A percentile compares a stretch with the other conserved stretches of the same genome.
phyloP scores from a whole-genome alignment of 176 grass and related monocot genomes.

The Canna indica region DNA sequence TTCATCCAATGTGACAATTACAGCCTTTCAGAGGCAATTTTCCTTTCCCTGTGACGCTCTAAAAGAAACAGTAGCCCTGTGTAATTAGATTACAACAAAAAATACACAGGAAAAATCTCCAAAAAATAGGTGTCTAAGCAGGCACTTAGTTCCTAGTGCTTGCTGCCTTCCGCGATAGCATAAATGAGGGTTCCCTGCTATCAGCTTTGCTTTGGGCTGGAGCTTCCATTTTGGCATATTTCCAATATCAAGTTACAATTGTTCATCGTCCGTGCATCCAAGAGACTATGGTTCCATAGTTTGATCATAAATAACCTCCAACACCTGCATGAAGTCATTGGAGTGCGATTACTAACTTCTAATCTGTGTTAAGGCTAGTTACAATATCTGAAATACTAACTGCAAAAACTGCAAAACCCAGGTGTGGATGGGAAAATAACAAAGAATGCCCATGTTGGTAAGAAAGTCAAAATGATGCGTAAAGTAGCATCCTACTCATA shows the following conservation, averaged over 20 bases:
- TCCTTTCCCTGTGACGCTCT: neutral
- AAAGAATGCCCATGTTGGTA: too few relatives aligned
- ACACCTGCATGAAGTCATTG: conserved; percentile 32
- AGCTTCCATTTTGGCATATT: conserved; percentile 19
- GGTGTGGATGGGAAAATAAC: too few relatives aligned
- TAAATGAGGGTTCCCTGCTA: neutral
- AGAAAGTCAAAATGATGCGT: too few relatives aligned
- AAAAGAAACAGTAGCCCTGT: conserved; percentile 7
- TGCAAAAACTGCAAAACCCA: too few relatives aligned
- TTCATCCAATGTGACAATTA: conserved; percentile 2
- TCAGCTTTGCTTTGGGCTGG: conserved; percentile 20
- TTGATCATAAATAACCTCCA: conserved; percentile 82
- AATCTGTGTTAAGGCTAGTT: too few relatives aligned
- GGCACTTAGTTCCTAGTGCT: too few relatives aligned
- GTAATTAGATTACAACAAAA: conserved; percentile 1
- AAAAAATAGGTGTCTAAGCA: neutral
- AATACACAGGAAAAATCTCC: neutral
- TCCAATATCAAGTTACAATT: conserved; percentile 59
- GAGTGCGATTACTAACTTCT: too few relatives aligned
- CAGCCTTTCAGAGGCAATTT: neutral
- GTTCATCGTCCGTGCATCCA: conserved; percentile 57
- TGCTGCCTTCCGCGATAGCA: neutral
- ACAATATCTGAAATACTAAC: too few relatives aligned
- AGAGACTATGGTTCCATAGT: conserved; percentile 89
- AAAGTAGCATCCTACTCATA: too few relatives aligned